Percentiles rank a stretch among this genome's conserved stretches.
Conservation (phyloP, 176 grass and related monocot genomes). For the Bonia amplexicaulis region DNA sequence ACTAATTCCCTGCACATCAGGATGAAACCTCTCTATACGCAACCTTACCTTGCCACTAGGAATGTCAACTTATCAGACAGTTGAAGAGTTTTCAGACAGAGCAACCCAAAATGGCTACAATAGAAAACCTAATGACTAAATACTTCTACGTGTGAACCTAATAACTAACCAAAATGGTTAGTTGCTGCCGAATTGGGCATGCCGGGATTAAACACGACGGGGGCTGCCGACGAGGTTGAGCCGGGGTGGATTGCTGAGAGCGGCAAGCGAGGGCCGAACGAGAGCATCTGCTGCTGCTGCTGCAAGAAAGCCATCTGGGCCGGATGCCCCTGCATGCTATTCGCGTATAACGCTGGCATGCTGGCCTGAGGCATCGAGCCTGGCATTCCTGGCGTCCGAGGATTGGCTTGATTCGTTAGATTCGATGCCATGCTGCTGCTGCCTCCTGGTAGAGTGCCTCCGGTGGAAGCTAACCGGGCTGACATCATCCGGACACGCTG, state of each 20-base stretch:
- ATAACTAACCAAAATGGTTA: too few species aligned
- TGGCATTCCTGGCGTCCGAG: slow-evolving; percentile 27
- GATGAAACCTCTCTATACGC: slow-evolving; percentile 12
- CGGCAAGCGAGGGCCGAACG: slow-evolving; percentile 67
- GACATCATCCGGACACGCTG: slow-evolving; percentile 59
- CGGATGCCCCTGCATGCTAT: slow-evolving; percentile 63
- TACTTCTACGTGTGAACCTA: slow-evolving; percentile 28
- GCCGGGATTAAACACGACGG: slow-evolving; percentile 53
- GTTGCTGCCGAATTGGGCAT: slow-evolving; percentile 39
- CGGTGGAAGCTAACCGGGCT: slow-evolving; percentile 29
- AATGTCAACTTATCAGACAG: not conserved
- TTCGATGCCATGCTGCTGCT: slow-evolving; percentile 32
- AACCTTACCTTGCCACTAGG: slow-evolving; percentile 12
- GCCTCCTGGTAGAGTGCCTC: slow-evolving; percentile 18
- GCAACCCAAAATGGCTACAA: not conserved
- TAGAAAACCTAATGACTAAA: slow-evolving; percentile 23
- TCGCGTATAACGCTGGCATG: slow-evolving; percentile 28
- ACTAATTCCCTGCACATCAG: not conserved
- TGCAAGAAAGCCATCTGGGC: slow-evolving; percentile 69
- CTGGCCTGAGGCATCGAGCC: slow-evolving; percentile 32
- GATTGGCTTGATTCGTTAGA: slow-evolving; percentile 39
- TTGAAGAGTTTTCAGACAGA: not conserved
- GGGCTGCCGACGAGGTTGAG: slow-evolving; percentile 38
- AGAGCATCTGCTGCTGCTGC: slow-evolving; percentile 64
- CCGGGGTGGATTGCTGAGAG: slow-evolving; percentile 72